Evolutionary conservation across 331 rosid genomes (phyloP).

Genomic region (Cydonia oblonga): DNA sequence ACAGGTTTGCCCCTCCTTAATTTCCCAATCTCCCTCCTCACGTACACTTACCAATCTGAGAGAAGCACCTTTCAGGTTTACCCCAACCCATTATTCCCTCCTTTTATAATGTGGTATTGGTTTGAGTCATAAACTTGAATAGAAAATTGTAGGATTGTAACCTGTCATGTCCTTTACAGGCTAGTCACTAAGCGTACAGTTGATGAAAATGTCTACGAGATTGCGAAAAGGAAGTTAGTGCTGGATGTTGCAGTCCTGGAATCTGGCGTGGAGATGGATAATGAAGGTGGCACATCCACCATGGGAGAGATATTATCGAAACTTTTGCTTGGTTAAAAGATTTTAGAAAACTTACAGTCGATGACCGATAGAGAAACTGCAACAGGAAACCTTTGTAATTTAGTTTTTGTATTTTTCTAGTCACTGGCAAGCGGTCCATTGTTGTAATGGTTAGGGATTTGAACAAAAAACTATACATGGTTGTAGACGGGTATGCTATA

Average conservation of each 20-base stretch:
- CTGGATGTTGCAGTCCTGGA: slow-evolving; percentile 94
- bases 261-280: slow-evolving; percentile 55
- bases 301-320: slow-evolving; percentile 95
- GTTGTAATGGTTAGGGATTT: not conserved
- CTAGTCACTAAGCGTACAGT: slow-evolving; percentile 79
- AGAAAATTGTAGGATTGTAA: not conserved
- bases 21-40: not conserved
- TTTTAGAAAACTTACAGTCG: not conserved
- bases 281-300: slow-evolving; percentile 63
- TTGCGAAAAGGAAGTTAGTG: slow-evolving; percentile 83
- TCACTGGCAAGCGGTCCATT: not conserved
- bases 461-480: not conserved
- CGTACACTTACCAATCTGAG: not conserved
- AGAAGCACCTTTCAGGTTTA: not conserved
- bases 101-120: not conserved
- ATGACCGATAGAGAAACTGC: not conserved
- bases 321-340: slow-evolving; percentile 59
- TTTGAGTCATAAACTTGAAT: not conserved
- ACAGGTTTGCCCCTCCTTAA: slow-evolving; percentile 36
- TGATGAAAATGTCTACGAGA: slow-evolving; percentile 94
- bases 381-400: not conserved
- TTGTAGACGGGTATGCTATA: not conserved
- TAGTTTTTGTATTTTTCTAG: not conserved
- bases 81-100: not conserved
- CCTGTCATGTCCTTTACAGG: slow-evolving; percentile 30